Evolutionary conservation across 2,329 filamentous ascomycete genomes (phyloP), one percentile per base, ranked within the genome.

Genomic region (Neocucurbitaria cava): DNA sequence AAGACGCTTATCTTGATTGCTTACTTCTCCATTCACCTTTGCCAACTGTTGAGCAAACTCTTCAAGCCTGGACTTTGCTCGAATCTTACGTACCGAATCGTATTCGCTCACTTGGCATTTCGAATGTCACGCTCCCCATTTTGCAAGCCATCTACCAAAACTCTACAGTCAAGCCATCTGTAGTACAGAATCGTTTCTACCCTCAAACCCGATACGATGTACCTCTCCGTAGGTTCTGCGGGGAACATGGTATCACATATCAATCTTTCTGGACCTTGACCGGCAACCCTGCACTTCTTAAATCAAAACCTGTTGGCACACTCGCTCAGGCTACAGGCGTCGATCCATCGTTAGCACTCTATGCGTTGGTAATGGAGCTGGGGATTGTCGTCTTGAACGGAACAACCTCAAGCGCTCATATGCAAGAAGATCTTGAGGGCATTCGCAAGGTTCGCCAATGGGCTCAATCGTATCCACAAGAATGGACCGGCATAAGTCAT

Each of bases 121-220:
- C 89, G 49, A 95, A 95, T 73, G 83, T 85, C n/a, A 78, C 80
- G n/a, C 75, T 89, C 1, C 71, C 79, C 0, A 73, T 85, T 1
- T 79, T 95, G 0, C 71, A 82, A 47, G 73, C 76, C 4, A 75
- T 92, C 1, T 79, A 81, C 54, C 67, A 78, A 3, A 65, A 76
- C 17, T 77, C 79, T 3, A 75, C 64, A 0, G 68, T 86, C 62
- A 84, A 82, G 59, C 85, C 85, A 0, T 79, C 83, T 1, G 82
- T 92, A 1, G 87, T 93, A 5, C 91, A 95, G 76, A 94, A 95
- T 68, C 83, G 89, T 1, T 91, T 95, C 75, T 84, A 88, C 67
- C 74, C 77, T 1, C 75, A 77, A 2, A 89, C 85, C 0, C 68
- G 71, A 2, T 89, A 84, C 63, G 90, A 93, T 58, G 76, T 78